Conservation (phyloP, 169 alveolate genomes). For the Plasmodium sp. region DNA sequence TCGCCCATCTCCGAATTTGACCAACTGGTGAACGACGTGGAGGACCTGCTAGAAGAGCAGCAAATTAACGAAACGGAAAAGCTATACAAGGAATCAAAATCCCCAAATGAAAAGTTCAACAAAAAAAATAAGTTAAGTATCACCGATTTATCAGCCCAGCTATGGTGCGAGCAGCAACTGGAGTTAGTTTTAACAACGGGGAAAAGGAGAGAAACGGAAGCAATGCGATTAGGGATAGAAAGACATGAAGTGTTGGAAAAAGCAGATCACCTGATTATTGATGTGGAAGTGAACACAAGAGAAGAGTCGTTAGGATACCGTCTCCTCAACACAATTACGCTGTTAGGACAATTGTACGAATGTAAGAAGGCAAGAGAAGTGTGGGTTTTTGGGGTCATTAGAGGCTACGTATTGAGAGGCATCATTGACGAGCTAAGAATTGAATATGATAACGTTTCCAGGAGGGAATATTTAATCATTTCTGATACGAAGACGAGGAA, state of each 20-base stretch:
- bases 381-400: constrained; percentile 82
- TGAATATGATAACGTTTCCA: constrained; percentile 71
- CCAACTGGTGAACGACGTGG: constrained; percentile 49
- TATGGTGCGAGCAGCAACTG: constrained; percentile 88
- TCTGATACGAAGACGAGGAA: constrained; percentile 87
- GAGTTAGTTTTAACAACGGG: constrained; percentile 85
- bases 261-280: constrained; percentile 85
- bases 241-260: constrained; percentile 86
- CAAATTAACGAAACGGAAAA: constrained; percentile 75
- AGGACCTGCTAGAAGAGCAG: constrained; percentile 67
- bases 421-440: constrained; percentile 84
- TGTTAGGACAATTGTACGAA: constrained; percentile 78
- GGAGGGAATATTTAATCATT: constrained; percentile 77
- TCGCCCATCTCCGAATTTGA: constrained; percentile 40
- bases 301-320: constrained; percentile 86
- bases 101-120: constrained; percentile 73
- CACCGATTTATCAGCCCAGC: constrained; percentile 84
- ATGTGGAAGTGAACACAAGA: constrained; percentile 82
- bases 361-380: constrained; percentile 85
- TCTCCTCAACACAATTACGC: constrained; percentile 79
- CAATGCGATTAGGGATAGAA: constrained; percentile 83
- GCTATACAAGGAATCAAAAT: constrained; percentile 57
- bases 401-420: constrained; percentile 84
- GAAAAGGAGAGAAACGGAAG: constrained; percentile 82
- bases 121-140: constrained; percentile 84